These are phyloP conservation scores for Aspergillus transmontanensis DNA, from an alignment of 2,329 filamentous ascomycete genomes.

Conservation along the genomic window DNA sequence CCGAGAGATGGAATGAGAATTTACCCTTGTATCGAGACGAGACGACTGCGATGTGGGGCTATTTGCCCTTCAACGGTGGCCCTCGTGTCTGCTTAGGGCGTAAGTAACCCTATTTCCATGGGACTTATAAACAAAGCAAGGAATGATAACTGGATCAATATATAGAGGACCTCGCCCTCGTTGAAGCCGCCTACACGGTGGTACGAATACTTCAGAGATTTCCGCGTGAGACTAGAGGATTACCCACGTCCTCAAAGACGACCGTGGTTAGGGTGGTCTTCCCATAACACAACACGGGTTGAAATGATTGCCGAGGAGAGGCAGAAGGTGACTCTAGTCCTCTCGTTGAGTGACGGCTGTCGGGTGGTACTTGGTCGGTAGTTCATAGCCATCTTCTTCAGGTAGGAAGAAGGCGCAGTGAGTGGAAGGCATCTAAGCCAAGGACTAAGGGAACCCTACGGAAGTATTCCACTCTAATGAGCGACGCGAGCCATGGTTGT, in stretches of 20 bases:
- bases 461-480: conserved; percentile 16
- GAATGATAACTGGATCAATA: neutral
- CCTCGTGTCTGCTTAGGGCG: neutral
- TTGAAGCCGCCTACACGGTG: neutral
- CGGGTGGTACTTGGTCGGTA: no score
- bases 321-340: neutral
- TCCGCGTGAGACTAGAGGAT: neutral
- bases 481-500: conserved; percentile 15
- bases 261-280: neutral
- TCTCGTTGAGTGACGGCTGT: no score
- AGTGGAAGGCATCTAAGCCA: no score
- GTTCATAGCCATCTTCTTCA: no score
- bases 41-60: neutral
- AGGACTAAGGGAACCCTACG: no score
- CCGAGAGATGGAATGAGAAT: neutral
- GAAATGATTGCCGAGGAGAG: neutral
- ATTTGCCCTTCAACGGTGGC: neutral
- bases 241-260: neutral
- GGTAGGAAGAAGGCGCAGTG: no score
- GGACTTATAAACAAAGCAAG: neutral
- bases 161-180: neutral
- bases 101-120: neutral
- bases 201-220: neutral
- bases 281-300: neutral
- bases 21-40: no score